Conservation (phyloP, 345 rosid genomes). For the Aquilaria malaccensis region DNA sequence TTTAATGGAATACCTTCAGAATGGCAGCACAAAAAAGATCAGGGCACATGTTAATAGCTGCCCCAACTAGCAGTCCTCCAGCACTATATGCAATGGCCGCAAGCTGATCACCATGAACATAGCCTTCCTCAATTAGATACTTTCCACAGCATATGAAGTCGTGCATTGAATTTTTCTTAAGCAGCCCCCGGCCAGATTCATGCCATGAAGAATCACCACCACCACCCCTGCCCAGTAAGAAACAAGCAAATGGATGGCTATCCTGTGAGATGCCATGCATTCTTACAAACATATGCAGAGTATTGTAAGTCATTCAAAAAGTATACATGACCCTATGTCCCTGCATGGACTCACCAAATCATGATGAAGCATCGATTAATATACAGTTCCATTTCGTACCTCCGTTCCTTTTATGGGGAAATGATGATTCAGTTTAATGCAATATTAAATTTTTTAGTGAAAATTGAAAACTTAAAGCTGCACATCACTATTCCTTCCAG, state of each 20-base stretch:
- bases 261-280: slow-evolving; percentile 6
- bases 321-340: no score
- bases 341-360: no score
- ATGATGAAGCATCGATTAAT: no score
- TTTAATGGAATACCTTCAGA: slow-evolving; percentile 48
- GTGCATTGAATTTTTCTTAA: slow-evolving; percentile 59
- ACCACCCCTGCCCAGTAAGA: slow-evolving; percentile 51
- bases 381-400: no score
- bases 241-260: background rate
- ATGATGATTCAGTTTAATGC: no score
- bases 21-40: slow-evolving; percentile 61
- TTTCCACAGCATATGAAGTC: slow-evolving; percentile 60
- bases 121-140: slow-evolving; percentile 56
- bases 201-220: slow-evolving; percentile 69
- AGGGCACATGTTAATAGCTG: slow-evolving; percentile 61
- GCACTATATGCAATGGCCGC: slow-evolving; percentile 75
- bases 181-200: slow-evolving; percentile 53
- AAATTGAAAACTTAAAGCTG: background rate
- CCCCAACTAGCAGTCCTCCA: slow-evolving; percentile 73
- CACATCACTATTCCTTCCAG: background rate
- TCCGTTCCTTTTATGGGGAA: no score
- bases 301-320: no score
- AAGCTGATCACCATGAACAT: slow-evolving; percentile 51
- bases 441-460: background rate
- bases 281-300: background rate